Percentiles rank a stretch among this genome's conserved stretches.
phyloP scores from a whole-genome alignment of 768 basidiomycete genomes.

The Boletus rex-veris region DNA sequence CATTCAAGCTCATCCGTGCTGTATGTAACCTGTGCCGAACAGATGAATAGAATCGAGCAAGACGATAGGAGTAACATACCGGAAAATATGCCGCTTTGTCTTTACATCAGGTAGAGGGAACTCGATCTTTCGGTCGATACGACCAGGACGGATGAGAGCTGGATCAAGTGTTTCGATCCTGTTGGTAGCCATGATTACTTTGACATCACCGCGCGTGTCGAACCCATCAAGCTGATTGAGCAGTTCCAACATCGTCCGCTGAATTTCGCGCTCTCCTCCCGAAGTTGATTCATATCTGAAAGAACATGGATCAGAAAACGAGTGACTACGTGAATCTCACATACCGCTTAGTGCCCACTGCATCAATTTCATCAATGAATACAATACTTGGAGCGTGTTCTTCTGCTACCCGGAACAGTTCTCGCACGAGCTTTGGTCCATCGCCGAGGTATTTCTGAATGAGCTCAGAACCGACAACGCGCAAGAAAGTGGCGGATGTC shows the following conservation, averaged over 20 bases:
- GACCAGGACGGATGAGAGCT: constrained; percentile 95
- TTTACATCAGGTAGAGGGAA: constrained; percentile 97
- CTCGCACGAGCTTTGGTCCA: constrained; percentile 95
- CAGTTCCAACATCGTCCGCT: constrained; percentile 97
- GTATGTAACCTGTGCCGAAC: constrained; percentile 68
- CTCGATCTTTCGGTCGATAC: constrained; percentile 98
- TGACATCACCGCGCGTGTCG: constrained; percentile 98
- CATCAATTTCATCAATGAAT: constrained; percentile 99
- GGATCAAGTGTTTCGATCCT: constrained; percentile 96
- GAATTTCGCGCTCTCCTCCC: constrained; percentile 98
- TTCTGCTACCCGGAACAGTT: constrained; percentile 94
- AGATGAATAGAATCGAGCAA: constrained; percentile 4
- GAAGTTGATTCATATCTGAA: constrained; percentile 95
- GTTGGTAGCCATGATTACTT: constrained; percentile 99
- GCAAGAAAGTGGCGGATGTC: constrained; percentile 96
- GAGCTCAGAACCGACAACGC: constrained; percentile 95
- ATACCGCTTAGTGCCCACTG: constrained; percentile 95
- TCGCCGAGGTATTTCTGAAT: constrained; percentile 99
- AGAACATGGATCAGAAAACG: constrained; percentile 3
- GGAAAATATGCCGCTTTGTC: constrained; percentile 98
- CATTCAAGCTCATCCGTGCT: constrained; percentile 84
- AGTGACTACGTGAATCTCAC: constrained; percentile 16
- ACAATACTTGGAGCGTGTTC: constrained; percentile 98
- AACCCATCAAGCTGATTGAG: constrained; percentile 99
- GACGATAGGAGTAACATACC: constrained; percentile 39